Conservation (phyloP, 2,329 filamentous ascomycete species). For the Cladosporium sp. region DNA sequence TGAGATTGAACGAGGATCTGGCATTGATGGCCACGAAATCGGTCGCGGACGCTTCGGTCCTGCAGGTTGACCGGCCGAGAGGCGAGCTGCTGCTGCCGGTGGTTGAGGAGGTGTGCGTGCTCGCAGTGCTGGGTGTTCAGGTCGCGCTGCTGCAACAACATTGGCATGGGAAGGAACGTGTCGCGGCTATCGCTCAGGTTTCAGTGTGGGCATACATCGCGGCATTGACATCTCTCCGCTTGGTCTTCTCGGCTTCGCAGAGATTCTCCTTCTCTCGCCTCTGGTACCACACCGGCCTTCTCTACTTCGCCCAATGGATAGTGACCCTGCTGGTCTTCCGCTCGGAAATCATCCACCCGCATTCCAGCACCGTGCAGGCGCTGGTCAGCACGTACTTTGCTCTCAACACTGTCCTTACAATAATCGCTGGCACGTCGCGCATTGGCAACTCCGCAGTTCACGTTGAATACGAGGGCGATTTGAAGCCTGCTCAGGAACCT, state of each 20-base stretch:
- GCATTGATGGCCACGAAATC: slow-evolving; percentile 54
- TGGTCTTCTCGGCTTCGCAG: slow-evolving; percentile 58
- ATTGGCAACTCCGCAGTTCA: slow-evolving; percentile 89
- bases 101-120: slow-evolving; percentile 70
- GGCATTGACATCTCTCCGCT: slow-evolving; percentile 65
- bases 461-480: slow-evolving; percentile 81
- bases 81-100: slow-evolving; percentile 67
- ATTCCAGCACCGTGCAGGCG: slow-evolving; percentile 57
- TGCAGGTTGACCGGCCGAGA: slow-evolving; percentile 71
- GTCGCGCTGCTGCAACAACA: slow-evolving; percentile 58
- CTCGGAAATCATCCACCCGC: slow-evolving; percentile 75
- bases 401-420: slow-evolving; percentile 68
- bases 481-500: slow-evolving; percentile 83
- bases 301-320: slow-evolving; percentile 82
- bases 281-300: slow-evolving; percentile 87
- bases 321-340: slow-evolving; percentile 74
- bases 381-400: slow-evolving; percentile 71
- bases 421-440: slow-evolving; percentile 74
- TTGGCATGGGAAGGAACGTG: slow-evolving; percentile 51
- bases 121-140: slow-evolving; percentile 68
- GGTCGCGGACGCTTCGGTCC: slow-evolving; percentile 46
- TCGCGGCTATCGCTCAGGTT: slow-evolving; percentile 64
- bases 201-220: slow-evolving; percentile 78
- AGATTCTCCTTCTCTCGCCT: slow-evolving; percentile 66
- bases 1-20: slow-evolving; percentile 52